Conservation (phyloP, 1,139 yeast genomes). For the Yamadazyma epiphylla region DNA sequence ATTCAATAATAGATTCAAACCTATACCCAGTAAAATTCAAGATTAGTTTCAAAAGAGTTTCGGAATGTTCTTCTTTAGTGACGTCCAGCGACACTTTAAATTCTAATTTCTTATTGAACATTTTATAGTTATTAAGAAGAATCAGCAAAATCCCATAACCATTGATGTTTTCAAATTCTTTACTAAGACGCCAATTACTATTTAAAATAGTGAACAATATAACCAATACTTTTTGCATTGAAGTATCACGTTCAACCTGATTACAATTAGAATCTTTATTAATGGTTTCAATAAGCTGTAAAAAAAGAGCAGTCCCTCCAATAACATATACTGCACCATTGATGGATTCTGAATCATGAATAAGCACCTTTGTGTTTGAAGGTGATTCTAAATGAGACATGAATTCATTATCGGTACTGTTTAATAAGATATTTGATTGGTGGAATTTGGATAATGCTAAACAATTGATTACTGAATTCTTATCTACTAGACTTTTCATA, state of each 20-base stretch:
- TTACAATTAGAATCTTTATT: conserved; percentile 10
- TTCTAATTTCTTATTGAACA: conserved; percentile 16
- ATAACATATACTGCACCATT: conserved; percentile 29
- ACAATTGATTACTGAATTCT: conserved; percentile 17
- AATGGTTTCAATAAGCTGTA: conserved; percentile 26
- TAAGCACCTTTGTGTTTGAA: conserved; percentile 12
- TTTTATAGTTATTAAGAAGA: conserved; percentile 25
- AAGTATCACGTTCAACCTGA: conserved; percentile 15
- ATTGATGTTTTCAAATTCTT: conserved; percentile 41
- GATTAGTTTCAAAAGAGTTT: conserved; percentile 18
- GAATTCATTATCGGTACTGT: conserved; percentile 20
- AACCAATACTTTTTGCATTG: conserved; percentile 20
- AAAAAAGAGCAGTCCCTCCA: conserved; percentile 35
- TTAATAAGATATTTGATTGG: conserved; percentile 28
- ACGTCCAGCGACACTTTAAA: conserved; percentile 8
- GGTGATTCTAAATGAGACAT: conserved; percentile 16
- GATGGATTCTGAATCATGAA: conserved; percentile 26
- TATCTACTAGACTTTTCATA: conserved; percentile 13
- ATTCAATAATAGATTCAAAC: conserved; percentile 20
- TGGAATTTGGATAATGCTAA: conserved; percentile 17
- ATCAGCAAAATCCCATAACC: conserved; percentile 39
- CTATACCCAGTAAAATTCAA: conserved; percentile 25
- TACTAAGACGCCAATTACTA: conserved; percentile 35
- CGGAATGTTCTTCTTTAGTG: conserved; percentile 3
- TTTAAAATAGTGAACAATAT: conserved; percentile 25